Base-by-base conservation (phyloP, 2,329 filamentous ascomycete genomes). In the Onygenales sp. region DNA sequence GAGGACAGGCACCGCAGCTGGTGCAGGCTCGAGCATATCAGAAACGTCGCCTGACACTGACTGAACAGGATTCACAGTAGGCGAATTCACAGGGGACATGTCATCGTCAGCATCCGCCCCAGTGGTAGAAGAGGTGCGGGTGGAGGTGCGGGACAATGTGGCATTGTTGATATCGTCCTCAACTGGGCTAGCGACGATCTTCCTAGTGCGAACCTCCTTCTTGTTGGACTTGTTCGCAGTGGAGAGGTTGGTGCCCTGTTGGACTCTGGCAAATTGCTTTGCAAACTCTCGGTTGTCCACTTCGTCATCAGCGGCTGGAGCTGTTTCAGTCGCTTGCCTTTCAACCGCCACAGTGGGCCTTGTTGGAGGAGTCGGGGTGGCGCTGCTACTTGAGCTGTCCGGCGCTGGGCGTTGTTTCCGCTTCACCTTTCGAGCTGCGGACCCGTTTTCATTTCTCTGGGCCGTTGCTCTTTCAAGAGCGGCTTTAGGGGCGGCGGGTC, bases 1-100 rank as follows among this genome's bases (percentile, higher is more conserved):
- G 57, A 96, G 77, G 47, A 94, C 82, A 0, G 84, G 84, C 34
- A 49, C 27, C 27, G 89, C 86, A 52, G 82, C 86, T 40, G 82
- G 67, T 2, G 81, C 70, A 43, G 81, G 72, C 71, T 95, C 90
- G 13, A 97, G 83, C 92, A 97, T 97, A 71, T 96, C 92, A 52
- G 86, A 86, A 54, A 96, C 82, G 65, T 87, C 87, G 52, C 80
- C 82, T 55, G 80, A 78, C 32, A 66, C 62, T 21, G 67, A 57
- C 17, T 63, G 59, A 43, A 64, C 66, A 39, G 74, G 68, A 42
- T 68, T 68, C 48, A 77, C 73, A 49, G 81, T 75, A 34, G 88
- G 86, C 9, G 88, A 91, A 44, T 77, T 76, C 54, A 79, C 77
- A 6, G 86, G 77, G 2, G 89, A 90, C 62, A 85, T 75, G 63